Base-by-base conservation (phyloP, 1,139 yeast genomes). In the Pichia sp. region DNA sequence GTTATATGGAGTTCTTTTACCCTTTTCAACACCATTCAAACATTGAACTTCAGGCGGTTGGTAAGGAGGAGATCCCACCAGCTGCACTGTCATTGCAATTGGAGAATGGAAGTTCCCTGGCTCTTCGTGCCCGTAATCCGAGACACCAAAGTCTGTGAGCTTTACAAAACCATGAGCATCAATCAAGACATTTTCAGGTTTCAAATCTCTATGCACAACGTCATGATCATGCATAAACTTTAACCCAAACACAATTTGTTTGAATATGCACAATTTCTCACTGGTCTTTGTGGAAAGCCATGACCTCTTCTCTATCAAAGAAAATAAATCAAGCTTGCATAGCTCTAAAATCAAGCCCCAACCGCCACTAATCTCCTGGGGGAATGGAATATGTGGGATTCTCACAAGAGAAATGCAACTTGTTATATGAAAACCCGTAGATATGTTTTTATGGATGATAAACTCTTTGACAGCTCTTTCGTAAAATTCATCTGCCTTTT, bases 11-110 rank as follows among this genome's bases (percentile, higher is more conserved):
- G 63, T 62, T 44, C 66, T 62, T 44, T 67, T 67, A 2, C 48
- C 27, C 19, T 41, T 39, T 12, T 67, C 60, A 22, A 66, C 50
- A 19, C 69, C 72, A 38, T 67, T 69, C 39, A 77, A 63, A 29
- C 60, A 55, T 78, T 77, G 77, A 17, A 81, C 87, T 55, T 82
- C 93, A 0, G 93, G 93, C 5, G 91, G 81, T 6, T 82, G 73
- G 54, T 81, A 82, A 3, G 93, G 93, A 3, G 91, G 86, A 3
- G 88, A 79, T 2, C 93, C 93, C 39, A 82, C 86, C 58, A 72
- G 74, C 8, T 74, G 59, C 9, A 68, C 62, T 14, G 75, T 69
- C 32, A 61, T 41, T 45, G 67, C 74, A 7, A 78, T 46, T 5
- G 72, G 70, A n/a, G 74, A 63, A 1, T 60, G 47, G 22, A 73